These are phyloP conservation scores for Phytophthora kernoviae DNA, from an alignment of 352 stramenopile species.

Conservation along the genomic window DNA sequence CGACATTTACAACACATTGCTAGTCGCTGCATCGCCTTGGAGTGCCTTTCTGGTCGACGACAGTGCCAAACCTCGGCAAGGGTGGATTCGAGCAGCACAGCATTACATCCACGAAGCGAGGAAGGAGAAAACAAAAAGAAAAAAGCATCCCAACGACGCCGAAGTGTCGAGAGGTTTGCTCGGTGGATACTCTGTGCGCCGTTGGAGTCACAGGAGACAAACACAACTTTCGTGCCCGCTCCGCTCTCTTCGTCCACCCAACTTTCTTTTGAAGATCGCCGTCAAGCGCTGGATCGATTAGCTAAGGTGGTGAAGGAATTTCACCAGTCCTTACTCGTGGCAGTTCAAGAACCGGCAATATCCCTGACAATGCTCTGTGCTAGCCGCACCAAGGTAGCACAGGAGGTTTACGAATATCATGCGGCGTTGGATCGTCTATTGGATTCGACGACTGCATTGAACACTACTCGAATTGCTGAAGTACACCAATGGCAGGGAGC, in stretches of 20 bases:
- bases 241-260: background rate
- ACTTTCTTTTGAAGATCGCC: conserved; percentile 7
- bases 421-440: conserved; percentile 6
- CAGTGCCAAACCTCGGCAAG: conserved; percentile 11
- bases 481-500: conserved; percentile 8
- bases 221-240: background rate
- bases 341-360: conserved; percentile 12
- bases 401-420: conserved; percentile 14
- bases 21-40: conserved; percentile 9
- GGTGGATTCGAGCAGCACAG: conserved; percentile 11
- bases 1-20: conserved; percentile 18
- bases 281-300: background rate
- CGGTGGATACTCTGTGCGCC: conserved; percentile 8
- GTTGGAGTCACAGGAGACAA: background rate
- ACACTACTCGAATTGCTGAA: conserved; percentile 3
- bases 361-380: conserved; percentile 12
- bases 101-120: conserved; percentile 5
- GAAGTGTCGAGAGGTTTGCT: conserved; percentile 1
- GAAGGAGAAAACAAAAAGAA: conserved; percentile 2
- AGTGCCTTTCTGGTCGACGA: conserved; percentile 3
- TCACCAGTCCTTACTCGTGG: conserved; percentile 8
- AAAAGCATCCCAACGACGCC: background rate
- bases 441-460: conserved; percentile 4
- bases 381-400: conserved; percentile 6
- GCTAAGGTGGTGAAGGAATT: conserved; percentile 12